These are phyloP conservation scores for Arthrobotrys pseudoclavata DNA, from an alignment of 2,329 filamentous ascomycete species.

Conservation along the genomic window DNA sequence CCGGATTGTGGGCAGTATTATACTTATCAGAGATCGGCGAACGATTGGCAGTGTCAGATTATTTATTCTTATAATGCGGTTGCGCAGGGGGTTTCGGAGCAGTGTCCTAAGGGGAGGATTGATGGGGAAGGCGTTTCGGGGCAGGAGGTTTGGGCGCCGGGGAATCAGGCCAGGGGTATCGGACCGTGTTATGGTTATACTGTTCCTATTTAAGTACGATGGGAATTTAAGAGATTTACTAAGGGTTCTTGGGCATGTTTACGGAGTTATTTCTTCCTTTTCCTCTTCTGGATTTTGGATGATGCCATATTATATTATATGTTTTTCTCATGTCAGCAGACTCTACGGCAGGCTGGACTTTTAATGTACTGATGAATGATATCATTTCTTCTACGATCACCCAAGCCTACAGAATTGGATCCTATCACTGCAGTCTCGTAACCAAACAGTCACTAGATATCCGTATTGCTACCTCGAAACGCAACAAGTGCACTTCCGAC, in stretches of 20 bases:
- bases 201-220: constrained; percentile 18
- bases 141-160: not conserved
- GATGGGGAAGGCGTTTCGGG: constrained; percentile 24
- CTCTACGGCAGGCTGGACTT: not conserved
- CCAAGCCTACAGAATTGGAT: too few relatives aligned
- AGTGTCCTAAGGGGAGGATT: constrained; percentile 29
- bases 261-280: not conserved
- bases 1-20: constrained; percentile 26
- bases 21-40: not conserved
- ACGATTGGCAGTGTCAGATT: constrained; percentile 26
- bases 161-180: constrained; percentile 31
- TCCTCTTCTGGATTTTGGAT: not conserved
- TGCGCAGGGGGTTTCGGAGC: not conserved
- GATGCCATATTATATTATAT: too few relatives aligned
- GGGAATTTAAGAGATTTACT: not conserved
- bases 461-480: not conserved
- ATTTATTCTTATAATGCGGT: constrained; percentile 7
- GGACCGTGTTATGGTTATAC: constrained; percentile 32
- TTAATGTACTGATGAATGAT: too few relatives aligned
- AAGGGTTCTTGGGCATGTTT: not conserved
- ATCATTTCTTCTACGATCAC: too few relatives aligned
- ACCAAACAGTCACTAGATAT: not conserved
- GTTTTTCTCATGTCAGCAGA: not conserved
- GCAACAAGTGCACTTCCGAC: not conserved
- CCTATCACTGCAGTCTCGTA: too few relatives aligned